Evolutionary conservation across 1,284 basidiomycete genomes (phyloP).

Genomic region (Tilletia setariae): DNA sequence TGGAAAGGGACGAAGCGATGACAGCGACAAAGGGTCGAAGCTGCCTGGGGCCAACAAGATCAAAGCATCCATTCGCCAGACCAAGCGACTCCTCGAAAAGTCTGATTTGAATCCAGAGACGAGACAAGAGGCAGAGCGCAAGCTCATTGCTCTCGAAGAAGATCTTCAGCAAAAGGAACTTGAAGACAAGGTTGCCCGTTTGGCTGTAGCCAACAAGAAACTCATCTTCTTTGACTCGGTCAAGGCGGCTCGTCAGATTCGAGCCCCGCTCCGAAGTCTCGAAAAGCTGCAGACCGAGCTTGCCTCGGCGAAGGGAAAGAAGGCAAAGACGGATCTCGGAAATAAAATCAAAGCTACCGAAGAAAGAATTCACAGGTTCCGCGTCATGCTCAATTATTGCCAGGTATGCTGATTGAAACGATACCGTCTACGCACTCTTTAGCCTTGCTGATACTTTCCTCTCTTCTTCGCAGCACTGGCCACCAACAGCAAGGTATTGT

Average conservation of each 20-base stretch:
- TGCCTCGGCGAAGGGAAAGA: background rate
- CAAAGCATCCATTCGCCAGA: constrained; percentile 38
- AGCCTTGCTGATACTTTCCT: no score
- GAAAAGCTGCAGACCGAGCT: background rate
- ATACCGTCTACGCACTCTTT: no score
- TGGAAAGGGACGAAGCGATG: background rate
- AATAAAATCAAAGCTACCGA: background rate
- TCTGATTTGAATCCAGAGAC: constrained; percentile 34
- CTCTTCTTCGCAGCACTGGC: constrained; percentile 12
- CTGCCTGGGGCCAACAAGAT: constrained; percentile 26
- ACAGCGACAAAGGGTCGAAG: background rate
- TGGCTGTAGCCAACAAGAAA: background rate
- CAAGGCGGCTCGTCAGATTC: background rate
- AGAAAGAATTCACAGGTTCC: background rate
- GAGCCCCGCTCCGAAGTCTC: background rate
- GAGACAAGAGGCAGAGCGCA: constrained; percentile 40
- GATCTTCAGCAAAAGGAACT: background rate
- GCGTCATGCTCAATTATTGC: background rate
- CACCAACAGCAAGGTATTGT: background rate
- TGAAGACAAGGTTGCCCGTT: background rate
- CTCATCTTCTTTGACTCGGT: constrained; percentile 6
- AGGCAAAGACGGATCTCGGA: background rate
- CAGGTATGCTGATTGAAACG: background rate
- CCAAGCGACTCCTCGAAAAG: constrained; percentile 37
- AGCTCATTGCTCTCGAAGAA: constrained; percentile 31